Evolutionary conservation across 164 flowering plant genomes (phyloP).

Genomic region (Berberis thunbergii): DNA sequence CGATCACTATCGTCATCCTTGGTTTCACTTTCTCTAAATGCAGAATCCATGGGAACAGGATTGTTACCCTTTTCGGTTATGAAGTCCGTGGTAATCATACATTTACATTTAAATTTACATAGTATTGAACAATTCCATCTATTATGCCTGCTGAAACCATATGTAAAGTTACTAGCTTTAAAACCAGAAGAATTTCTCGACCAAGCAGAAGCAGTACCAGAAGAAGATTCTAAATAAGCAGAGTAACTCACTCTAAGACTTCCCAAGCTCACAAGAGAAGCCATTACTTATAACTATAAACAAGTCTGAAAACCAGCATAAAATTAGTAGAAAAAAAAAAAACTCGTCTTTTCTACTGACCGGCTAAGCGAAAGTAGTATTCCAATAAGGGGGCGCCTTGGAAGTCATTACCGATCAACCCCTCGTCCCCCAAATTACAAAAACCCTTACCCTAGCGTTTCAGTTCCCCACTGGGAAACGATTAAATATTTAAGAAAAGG

Average conservation of each 20-base stretch:
- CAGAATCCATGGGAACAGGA: constrained; percentile 40
- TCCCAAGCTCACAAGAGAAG: constrained; percentile 74
- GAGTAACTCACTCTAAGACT: constrained; percentile 40
- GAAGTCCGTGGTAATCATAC: constrained; percentile 47
- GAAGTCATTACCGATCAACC: no score
- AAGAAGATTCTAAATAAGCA: constrained; percentile 17
- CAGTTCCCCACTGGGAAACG: no score
- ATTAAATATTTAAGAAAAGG: no score
- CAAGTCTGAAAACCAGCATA: constrained; percentile 8
- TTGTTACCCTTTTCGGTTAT: constrained; percentile 41
- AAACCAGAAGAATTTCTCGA: constrained; percentile 15
- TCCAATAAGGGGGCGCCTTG: no score
- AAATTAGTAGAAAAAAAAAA: constrained; percentile 8
- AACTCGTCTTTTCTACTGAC: background rate
- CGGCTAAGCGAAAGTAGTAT: background rate
- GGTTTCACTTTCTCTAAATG: constrained; percentile 19
- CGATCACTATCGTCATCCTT: constrained; percentile 38
- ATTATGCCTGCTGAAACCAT: constrained; percentile 17
- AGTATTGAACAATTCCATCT: constrained; percentile 29
- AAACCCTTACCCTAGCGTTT: no score
- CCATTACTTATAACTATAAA: constrained; percentile 39
- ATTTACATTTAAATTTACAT: constrained; percentile 41
- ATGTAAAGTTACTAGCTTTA: constrained; percentile 23
- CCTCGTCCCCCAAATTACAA: no score
- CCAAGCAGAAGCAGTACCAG: constrained; percentile 20